Percentiles rank a stretch among this genome's conserved stretches.
Conservation (phyloP, 441 rosid species). For the Rhodomyrtus psidioides region DNA sequence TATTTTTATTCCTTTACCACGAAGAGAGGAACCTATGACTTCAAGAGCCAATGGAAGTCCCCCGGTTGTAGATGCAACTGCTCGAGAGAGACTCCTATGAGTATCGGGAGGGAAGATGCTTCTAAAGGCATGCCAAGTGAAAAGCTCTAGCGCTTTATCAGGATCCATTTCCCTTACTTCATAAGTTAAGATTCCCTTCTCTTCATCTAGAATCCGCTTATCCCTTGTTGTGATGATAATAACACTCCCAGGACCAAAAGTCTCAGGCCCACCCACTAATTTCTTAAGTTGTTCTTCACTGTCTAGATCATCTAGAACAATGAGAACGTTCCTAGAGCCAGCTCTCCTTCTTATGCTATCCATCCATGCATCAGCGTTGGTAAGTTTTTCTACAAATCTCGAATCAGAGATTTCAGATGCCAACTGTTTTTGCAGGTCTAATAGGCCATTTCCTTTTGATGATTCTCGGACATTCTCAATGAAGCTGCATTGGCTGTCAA, state of each 20-base stretch:
- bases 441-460: neutral
- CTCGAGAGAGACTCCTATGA: fast-evolving
- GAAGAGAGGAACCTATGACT: neutral
- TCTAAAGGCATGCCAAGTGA: neutral
- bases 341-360: fast-evolving
- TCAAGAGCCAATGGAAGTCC: neutral
- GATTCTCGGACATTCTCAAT: neutral
- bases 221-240: neutral
- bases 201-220: neutral
- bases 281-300: neutral
- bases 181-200: neutral
- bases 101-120: fast-evolving
- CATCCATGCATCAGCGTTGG: fast-evolving
- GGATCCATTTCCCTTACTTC: neutral
- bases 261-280: fast-evolving
- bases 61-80: neutral
- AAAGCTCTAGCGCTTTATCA: neutral
- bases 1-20: too few species aligned
- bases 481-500: neutral
- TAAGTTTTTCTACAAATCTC: neutral
- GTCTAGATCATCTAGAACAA: neutral
- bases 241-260: fast-evolving
- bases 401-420: neutral
- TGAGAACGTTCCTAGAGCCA: neutral
- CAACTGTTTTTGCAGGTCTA: neutral